Evolutionary conservation across 2,329 filamentous ascomycete species (phyloP).

Genomic region (Trichoderma breve): DNA sequence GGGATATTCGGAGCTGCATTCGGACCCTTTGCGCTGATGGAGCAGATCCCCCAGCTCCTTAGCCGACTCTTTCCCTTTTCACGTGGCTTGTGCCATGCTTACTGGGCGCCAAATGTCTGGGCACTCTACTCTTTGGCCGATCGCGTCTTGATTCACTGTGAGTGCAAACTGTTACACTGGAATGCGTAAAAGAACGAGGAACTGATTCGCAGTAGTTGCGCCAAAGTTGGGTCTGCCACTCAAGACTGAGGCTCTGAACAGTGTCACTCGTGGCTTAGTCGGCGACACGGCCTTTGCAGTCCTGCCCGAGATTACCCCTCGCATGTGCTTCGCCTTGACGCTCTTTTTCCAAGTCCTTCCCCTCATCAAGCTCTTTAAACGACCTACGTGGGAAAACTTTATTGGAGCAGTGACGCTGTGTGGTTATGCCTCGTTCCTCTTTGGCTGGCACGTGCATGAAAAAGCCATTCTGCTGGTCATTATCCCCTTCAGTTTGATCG

Average conservation of each 20-base stretch:
- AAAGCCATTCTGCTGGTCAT: constrained; percentile 94
- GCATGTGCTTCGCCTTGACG: constrained; percentile 78
- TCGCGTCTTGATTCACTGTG: constrained; percentile 76
- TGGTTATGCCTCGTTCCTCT: constrained; percentile 93
- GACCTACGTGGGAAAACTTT: constrained; percentile 84
- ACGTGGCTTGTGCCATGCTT: constrained; percentile 90
- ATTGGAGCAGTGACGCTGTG: constrained; percentile 87
- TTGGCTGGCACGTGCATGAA: constrained; percentile 98
- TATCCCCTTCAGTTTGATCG: constrained; percentile 90
- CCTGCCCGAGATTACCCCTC: constrained; percentile 79
- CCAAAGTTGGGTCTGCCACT: constrained; percentile 75
- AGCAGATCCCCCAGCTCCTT: constrained; percentile 79
- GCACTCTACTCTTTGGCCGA: constrained; percentile 93
- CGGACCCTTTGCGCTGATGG: constrained; percentile 79
- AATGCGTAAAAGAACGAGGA: not conserved
- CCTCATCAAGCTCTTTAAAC: constrained; percentile 76
- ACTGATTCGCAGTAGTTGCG: constrained; percentile 57
- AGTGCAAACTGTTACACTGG: constrained; percentile 28
- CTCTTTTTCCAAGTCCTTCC: constrained; percentile 77
- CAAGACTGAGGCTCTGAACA: constrained; percentile 72
- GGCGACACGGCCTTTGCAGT: constrained; percentile 94
- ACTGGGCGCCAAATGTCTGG: constrained; percentile 98
- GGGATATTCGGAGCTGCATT: constrained; percentile 77
- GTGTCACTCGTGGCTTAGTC: constrained; percentile 88
- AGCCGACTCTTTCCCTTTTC: constrained; percentile 91